These are phyloP conservation scores for Penicillium sp. DNA, from an alignment of 2,329 filamentous ascomycete genomes.

Conservation along the genomic window DNA sequence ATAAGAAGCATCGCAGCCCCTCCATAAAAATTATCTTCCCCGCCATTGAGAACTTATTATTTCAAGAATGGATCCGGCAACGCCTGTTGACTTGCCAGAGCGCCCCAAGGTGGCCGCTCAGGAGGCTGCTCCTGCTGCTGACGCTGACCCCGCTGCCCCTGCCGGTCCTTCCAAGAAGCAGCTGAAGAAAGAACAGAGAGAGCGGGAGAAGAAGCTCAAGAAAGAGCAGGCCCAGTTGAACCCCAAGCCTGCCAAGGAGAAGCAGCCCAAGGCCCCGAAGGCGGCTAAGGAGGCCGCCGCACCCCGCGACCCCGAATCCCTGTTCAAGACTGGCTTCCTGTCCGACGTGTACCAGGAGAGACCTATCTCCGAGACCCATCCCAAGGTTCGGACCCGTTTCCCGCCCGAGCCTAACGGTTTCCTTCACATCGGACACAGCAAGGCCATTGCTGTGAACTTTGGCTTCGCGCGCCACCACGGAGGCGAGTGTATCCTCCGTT, in stretches of 20 bases:
- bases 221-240: conserved; percentile 24
- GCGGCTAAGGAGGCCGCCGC: conserved; percentile 29
- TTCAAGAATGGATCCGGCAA: conserved; percentile 25
- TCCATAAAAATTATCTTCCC: conserved; percentile 23
- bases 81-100: conserved; percentile 26
- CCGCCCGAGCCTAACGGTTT: conserved; percentile 91
- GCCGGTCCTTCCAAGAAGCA: conserved; percentile 44
- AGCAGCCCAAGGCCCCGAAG: conserved; percentile 44
- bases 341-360: conserved; percentile 70
- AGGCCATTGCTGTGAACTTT: conserved; percentile 95
- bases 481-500: conserved; percentile 74
- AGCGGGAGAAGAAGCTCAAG: conserved; percentile 34
- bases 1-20: conserved; percentile 26
- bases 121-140: conserved; percentile 1
- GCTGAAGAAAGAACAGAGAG: conserved; percentile 42
- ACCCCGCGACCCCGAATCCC: conserved; percentile 56
- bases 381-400: conserved; percentile 64
- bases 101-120: conserved; percentile 22
- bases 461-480: conserved; percentile 85
- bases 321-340: conserved; percentile 81
- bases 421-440: conserved; percentile 89
- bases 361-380: conserved; percentile 44
- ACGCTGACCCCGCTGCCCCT: not conserved
- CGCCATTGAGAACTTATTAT: conserved; percentile 16
- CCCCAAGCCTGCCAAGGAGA: conserved; percentile 50